A percentile compares a stretch with the other conserved stretches of the same genome.
phyloP scores from a whole-genome alignment of 805 yeast genomes.

The Suhomyces kilbournensis region DNA sequence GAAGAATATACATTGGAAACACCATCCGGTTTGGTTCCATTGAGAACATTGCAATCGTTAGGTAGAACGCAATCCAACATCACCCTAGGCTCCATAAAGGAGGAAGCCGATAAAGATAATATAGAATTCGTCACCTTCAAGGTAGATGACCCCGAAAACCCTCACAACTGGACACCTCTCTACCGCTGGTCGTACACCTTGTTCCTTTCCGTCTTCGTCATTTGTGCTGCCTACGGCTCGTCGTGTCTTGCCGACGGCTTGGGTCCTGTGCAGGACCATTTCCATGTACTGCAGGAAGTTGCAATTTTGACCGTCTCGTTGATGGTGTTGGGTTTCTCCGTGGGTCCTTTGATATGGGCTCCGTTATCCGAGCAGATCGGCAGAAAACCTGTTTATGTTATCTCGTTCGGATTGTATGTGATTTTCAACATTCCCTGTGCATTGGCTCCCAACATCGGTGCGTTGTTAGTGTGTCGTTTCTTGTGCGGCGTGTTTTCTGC shows the following conservation, averaged over 20 bases:
- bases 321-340: slow-evolving; percentile 84
- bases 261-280: slow-evolving; percentile 61
- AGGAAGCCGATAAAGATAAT: slow-evolving; percentile 8
- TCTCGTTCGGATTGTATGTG: slow-evolving; percentile 70
- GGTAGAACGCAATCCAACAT: slow-evolving; percentile 45
- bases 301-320: slow-evolving; percentile 76
- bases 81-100: background rate
- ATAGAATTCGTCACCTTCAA: slow-evolving; percentile 81
- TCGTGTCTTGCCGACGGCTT: slow-evolving; percentile 88
- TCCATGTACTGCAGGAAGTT: slow-evolving; percentile 71
- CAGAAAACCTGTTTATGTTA: slow-evolving; percentile 76
- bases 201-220: slow-evolving; percentile 65
- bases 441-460: slow-evolving; percentile 75
- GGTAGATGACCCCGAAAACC: slow-evolving; percentile 81
- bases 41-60: slow-evolving; percentile 60
- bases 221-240: slow-evolving; percentile 91
- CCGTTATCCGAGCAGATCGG: slow-evolving; percentile 86
- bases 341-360: slow-evolving; percentile 88
- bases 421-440: slow-evolving; percentile 89
- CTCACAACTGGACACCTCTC: slow-evolving; percentile 72
- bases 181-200: slow-evolving; percentile 67
- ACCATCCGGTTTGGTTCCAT: slow-evolving; percentile 82
- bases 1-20: slow-evolving; percentile 92
- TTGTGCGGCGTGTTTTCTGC: slow-evolving; percentile 83
- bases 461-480: slow-evolving; percentile 77